Conservation (phyloP, 495 filamentous ascomycete species). For the Talaromyces nanjingensis region DNA sequence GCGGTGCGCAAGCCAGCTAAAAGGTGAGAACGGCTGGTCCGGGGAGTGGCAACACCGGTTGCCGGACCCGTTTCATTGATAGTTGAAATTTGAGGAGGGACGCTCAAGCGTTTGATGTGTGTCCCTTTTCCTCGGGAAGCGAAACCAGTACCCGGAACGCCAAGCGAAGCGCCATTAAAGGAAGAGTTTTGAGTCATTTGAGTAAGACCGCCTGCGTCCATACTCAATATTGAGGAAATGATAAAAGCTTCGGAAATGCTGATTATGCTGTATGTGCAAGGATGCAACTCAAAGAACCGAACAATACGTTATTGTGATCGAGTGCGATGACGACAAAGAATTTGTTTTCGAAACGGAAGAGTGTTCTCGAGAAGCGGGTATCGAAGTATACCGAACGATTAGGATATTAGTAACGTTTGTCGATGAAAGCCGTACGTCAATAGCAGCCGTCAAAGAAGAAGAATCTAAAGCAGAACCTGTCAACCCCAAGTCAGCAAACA, state of each 20-base stretch:
- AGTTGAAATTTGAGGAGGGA: slow-evolving; percentile 53
- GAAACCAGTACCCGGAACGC: slow-evolving; percentile 69
- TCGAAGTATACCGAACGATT: background rate
- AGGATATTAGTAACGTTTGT: slow-evolving; percentile 5
- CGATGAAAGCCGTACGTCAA: background rate
- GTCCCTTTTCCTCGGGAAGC: slow-evolving; percentile 76
- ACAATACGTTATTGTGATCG: slow-evolving; percentile 2
- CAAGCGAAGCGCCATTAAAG: slow-evolving; percentile 56
- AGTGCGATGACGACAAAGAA: background rate
- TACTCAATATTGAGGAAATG: slow-evolving; percentile 53
- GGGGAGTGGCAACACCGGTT: slow-evolving; percentile 57
- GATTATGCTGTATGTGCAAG: slow-evolving; percentile 29
- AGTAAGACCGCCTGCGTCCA: slow-evolving; percentile 99
- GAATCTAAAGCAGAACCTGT: slow-evolving; percentile 3
- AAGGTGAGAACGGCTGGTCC: slow-evolving; percentile 90
- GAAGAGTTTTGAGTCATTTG: slow-evolving; percentile 92
- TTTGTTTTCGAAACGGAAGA: background rate
- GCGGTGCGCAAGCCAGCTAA: slow-evolving; percentile 90
- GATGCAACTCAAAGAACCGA: slow-evolving; percentile 13
- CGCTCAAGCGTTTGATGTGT: slow-evolving; percentile 75
- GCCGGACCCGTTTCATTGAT: slow-evolving; percentile 59
- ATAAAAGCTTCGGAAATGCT: slow-evolving; percentile 14
- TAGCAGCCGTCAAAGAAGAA: slow-evolving; percentile 1
- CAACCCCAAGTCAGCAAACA: background rate
- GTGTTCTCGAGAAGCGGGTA: background rate